Evolutionary conservation across 345 rosid species (phyloP), one percentile per base, ranked within the genome.

Genomic region (Balakata baccata): DNA sequence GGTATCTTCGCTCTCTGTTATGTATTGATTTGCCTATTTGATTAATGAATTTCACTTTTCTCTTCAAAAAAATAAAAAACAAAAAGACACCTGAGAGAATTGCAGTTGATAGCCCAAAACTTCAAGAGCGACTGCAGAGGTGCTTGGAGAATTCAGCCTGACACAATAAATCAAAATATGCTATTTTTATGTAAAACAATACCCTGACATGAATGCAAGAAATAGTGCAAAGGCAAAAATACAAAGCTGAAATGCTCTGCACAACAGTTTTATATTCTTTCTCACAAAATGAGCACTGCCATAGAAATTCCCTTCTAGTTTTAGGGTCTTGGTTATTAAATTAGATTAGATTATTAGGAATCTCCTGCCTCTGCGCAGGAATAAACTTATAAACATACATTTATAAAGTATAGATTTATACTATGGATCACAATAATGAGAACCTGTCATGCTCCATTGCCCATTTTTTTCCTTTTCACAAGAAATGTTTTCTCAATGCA

Each of bases 101-200:
- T 88, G 91, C 41, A 94, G 79, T 64, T 88, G 84, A 77, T 94
- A 88, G 43, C 96, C 91, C 79, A 92, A 61, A 58, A 87, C 85
- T 80, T 94, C 98, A 74, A 94, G 72, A 65, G 82, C 66, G 45
- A 92, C 80, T 13, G 83, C 80, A 51, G 87, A 87, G 3, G 91
- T 90, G 78, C 85, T 89, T 16, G 98, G 97, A 78, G 93, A 87
- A 81, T 94, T 94, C 70, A 91, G 83, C 88, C 96, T 94, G 77
- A 56, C 7, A 45, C 45, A 68, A 7, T 37, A 67, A 60, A 68
- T 20, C 34, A 43, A 13, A 45, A 22, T 29, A 74, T 13, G 11
- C 10, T 10, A 49, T 8, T 34, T 52, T 37, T 17, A 53, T 38
- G n/a, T n/a, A 39, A 69, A 69, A 9, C 14, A 61, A 22, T 53